phyloP scores from a whole-genome alignment of 2,329 filamentous ascomycete genomes.

The Gnomoniopsis sp. region DNA sequence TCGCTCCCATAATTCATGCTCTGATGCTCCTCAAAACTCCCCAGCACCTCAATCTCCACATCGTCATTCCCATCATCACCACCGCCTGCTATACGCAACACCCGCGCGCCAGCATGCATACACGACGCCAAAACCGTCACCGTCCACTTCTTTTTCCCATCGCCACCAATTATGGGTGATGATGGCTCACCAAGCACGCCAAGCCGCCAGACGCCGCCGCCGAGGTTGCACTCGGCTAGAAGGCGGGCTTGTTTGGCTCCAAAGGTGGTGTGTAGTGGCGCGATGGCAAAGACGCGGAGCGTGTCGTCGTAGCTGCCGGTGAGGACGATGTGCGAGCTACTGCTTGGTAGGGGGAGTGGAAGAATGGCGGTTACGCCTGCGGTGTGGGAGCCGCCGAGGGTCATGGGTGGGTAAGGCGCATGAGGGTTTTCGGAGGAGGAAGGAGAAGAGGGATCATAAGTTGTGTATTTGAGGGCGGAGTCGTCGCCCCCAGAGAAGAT shows the following conservation, averaged over 20 bases:
- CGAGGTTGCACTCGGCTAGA: conserved; percentile 65
- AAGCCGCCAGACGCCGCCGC: conserved; percentile 83
- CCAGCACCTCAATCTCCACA: conserved; percentile 64
- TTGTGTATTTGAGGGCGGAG: conserved; percentile 51
- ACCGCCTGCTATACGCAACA: conserved; percentile 47
- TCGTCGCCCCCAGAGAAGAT: conserved; percentile 76
- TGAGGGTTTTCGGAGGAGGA: not conserved
- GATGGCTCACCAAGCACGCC: conserved; percentile 48
- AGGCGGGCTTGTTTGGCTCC: conserved; percentile 42
- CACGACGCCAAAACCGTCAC: conserved; percentile 67
- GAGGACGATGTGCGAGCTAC: conserved; percentile 59
- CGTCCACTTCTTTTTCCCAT: conserved; percentile 22
- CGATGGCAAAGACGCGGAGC: conserved; percentile 63
- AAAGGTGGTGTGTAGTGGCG: conserved; percentile 37
- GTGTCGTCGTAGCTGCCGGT: conserved; percentile 92
- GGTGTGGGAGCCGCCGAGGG: conserved; percentile 58
- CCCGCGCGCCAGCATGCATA: conserved; percentile 81
- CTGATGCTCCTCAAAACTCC: conserved; percentile 76
- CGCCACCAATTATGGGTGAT: conserved; percentile 22
- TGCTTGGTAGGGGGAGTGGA: conserved; percentile 59
- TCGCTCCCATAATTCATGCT: conserved; percentile 96
- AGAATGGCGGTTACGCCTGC: conserved; percentile 87
- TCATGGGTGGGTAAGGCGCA: conserved; percentile 21
- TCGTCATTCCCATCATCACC: conserved; percentile 27
- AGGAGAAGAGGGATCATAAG: conserved; percentile 5